Base-by-base conservation (phyloP, 306 rosid species). In the Hippophae rhamnoides region DNA sequence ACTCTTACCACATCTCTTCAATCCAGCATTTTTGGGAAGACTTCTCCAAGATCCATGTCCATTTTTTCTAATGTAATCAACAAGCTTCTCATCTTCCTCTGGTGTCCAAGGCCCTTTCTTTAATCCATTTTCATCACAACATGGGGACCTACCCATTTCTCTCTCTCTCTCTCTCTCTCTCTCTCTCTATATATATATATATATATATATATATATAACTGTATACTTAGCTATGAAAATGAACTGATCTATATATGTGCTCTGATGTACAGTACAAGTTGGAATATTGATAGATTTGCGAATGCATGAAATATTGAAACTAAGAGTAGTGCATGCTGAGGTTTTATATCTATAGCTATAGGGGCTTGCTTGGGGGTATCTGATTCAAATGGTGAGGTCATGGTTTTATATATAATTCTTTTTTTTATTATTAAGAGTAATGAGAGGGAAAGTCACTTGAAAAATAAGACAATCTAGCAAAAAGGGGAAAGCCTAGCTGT, bases 101-200 rank as follows among this genome's bases (percentile, higher is more conserved):
- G 81, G 69, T 48, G 92, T 90, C 97, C 97, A 90, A 70, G 95
- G 97, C 71, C 97, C 97, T 79, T 90, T 90, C 84, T 90, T 90
- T 25, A 87, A 60, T 31, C 55, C 77, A 45, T 13, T 76, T 57
- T 80, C 90, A 14, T 79, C 81, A 76, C 92, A 81, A 50, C 89
- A 79, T 13, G 95, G 96, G 26, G 82, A 65, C 58, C 97, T 76
- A 1, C 90, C 95, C 97, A 90, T 90, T 8, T 31, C 71, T 64
- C 40, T 12, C 7, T 11, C 13, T 10, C 8, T 8, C 9, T 47
- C 10, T 12, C 27, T 11, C 10, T 31, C 71, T 64, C 40, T 12
- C 7, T 11, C 13, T 10, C 8, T 8, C 9, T 47, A 31, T 47
- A 9, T 13, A 18, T 23, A 23, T 13, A 4, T 14, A 42, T 31